phyloP scores from a whole-genome alignment of 495 filamentous ascomycete genomes.

The Glonium stellatum region DNA sequence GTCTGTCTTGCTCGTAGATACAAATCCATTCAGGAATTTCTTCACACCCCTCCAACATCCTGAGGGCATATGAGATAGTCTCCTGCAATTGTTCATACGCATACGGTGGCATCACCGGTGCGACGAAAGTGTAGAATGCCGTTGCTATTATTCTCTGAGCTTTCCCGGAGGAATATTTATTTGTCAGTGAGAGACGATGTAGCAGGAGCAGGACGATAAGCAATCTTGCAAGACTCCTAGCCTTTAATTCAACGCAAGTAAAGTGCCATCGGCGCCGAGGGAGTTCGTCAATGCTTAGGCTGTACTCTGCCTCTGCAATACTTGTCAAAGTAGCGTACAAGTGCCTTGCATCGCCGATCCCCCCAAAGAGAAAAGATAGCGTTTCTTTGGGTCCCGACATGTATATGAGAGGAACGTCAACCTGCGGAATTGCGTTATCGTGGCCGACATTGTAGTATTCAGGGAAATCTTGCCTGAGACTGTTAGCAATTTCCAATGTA shows the following conservation, averaged over 20 bases:
- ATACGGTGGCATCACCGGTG: not conserved
- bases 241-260: not conserved
- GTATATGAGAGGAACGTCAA: not conserved
- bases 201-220: not conserved
- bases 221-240: not conserved
- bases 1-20: not conserved
- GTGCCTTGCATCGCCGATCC: not conserved
- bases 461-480: not conserved
- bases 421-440: not conserved
- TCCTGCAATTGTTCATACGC: not conserved
- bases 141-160: not conserved
- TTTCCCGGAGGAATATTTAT: not conserved
- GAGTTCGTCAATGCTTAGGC: not conserved
- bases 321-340: not conserved
- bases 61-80: not conserved
- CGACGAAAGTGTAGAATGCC: not conserved
- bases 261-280: not conserved
- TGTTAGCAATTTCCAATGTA: no score
- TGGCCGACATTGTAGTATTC: constrained; percentile 1
- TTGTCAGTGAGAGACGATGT: not conserved
- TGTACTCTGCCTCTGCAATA: not conserved
- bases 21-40: not conserved
- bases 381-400: not conserved
- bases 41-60: not conserved
- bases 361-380: not conserved